Conservation (phyloP, 805 yeast genomes). For the Starmerella apis region DNA sequence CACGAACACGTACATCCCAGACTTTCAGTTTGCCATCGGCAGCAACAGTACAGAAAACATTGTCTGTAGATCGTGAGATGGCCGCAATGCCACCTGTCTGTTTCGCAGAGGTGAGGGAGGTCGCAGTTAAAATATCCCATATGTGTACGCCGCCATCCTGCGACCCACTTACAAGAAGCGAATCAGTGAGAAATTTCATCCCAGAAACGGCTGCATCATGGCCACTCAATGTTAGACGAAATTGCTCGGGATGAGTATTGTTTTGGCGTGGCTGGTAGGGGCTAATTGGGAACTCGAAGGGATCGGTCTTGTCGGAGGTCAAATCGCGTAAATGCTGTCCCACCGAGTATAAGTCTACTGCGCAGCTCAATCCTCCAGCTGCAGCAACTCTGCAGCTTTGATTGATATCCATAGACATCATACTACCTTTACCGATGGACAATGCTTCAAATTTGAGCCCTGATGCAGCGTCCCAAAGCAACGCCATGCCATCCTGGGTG, state of each 20-base stretch:
- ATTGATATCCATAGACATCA: slow-evolving; percentile 14
- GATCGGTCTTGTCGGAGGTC: neutral
- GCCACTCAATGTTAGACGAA: slow-evolving; percentile 10
- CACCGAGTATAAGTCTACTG: slow-evolving; percentile 20
- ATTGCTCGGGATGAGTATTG: slow-evolving; percentile 3
- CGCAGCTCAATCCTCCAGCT: slow-evolving; percentile 23
- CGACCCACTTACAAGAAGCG: slow-evolving; percentile 11
- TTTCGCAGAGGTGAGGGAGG: slow-evolving; percentile 71
- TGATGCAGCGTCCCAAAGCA: slow-evolving; percentile 20
- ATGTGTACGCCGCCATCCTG: slow-evolving; percentile 29
- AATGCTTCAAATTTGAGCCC: slow-evolving; percentile 21
- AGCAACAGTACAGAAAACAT: slow-evolving; percentile 14
- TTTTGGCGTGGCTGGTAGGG: slow-evolving; percentile 1
- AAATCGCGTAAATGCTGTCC: slow-evolving; percentile 14
- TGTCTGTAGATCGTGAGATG: slow-evolving; percentile 71
- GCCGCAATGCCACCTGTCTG: slow-evolving; percentile 1
- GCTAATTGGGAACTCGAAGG: slow-evolving; percentile 3
- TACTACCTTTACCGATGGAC: slow-evolving; percentile 17
- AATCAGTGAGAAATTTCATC: slow-evolving; percentile 14
- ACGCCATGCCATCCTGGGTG: slow-evolving; percentile 18
- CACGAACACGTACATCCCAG: slow-evolving; percentile 19
- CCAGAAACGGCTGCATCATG: slow-evolving; percentile 19
- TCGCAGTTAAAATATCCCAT: slow-evolving; percentile 87
- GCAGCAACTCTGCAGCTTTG: slow-evolving; percentile 18
- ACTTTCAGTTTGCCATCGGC: slow-evolving; percentile 16